Conservation (phyloP, 306 rosid genomes). For the Quercus mongolica region DNA sequence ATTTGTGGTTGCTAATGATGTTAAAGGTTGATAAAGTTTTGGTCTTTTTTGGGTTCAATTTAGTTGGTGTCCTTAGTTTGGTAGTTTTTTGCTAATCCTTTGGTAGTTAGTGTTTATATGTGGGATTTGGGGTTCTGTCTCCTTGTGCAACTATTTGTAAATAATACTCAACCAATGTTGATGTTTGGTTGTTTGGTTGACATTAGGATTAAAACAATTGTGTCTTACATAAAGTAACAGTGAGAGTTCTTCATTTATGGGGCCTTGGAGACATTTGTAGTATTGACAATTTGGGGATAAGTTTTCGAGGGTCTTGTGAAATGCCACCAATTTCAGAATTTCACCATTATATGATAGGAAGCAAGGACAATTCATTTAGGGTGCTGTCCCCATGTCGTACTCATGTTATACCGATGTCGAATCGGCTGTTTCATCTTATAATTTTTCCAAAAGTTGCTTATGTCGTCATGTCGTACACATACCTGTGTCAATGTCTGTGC, state of each 20-base stretch:
- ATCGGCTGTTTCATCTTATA: too few relatives aligned
- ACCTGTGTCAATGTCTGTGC: too few relatives aligned
- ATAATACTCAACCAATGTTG: too few relatives aligned
- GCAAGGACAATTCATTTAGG: too few relatives aligned
- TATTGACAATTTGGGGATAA: neutral
- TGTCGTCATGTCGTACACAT: accelerated
- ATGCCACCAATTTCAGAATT: neutral
- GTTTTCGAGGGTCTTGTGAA: neutral
- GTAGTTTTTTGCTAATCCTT: neutral
- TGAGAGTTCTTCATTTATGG: neutral
- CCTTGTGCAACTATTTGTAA: too few relatives aligned
- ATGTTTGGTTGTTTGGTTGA: neutral
- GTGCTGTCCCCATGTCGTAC: neutral
- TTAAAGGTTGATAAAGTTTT: neutral
- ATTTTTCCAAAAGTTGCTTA: too few relatives aligned
- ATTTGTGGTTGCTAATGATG: neutral
- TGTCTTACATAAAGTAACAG: neutral
- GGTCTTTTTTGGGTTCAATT: neutral
- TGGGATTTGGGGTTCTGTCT: neutral
- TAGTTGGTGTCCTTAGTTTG: neutral
- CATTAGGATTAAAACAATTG: neutral
- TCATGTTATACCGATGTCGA: too few relatives aligned
- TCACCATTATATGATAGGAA: neutral
- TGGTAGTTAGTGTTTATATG: neutral
- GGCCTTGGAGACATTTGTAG: neutral